These are phyloP conservation scores for Gastrodia elata DNA, from an alignment of 106 monocot species.

Conservation along the genomic window DNA sequence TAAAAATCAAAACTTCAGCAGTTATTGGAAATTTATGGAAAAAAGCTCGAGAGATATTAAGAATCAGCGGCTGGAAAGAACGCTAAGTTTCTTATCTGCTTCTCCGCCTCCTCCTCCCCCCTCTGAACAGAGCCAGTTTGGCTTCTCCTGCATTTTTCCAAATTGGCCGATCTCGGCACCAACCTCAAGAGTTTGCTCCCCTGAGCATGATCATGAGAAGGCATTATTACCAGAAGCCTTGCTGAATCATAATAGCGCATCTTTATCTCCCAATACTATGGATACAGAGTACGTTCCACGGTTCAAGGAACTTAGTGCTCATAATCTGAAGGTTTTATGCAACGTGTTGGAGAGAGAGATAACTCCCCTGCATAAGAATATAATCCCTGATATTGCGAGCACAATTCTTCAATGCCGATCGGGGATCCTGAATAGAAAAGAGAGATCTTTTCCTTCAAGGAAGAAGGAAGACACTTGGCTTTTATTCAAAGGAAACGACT, in stretches of 20 bases:
- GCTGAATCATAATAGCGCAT: slow-evolving; percentile 26
- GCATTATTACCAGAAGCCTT: slow-evolving; percentile 20
- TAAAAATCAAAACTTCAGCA: background rate
- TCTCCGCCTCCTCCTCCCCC: slow-evolving; percentile 20
- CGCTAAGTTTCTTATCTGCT: background rate
- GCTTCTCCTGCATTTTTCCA: slow-evolving; percentile 2
- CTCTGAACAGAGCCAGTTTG: slow-evolving; percentile 18
- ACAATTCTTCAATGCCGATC: slow-evolving; percentile 54
- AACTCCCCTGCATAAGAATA: slow-evolving; percentile 43
- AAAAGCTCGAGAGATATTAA: background rate
- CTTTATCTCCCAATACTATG: slow-evolving; percentile 36
- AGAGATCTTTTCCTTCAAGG: slow-evolving; percentile 8
- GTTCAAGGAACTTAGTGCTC: slow-evolving; percentile 69
- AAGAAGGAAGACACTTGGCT: slow-evolving; percentile 75
- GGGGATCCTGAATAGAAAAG: slow-evolving; percentile 37
- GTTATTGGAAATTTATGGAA: background rate
- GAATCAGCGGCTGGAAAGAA: background rate
- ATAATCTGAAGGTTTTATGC: slow-evolving; percentile 62
- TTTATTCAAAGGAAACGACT: slow-evolving; percentile 62
- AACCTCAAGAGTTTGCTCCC: background rate
- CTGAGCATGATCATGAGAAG: background rate
- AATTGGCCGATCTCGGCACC: slow-evolving; percentile 15
- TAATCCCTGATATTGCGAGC: slow-evolving; percentile 67
- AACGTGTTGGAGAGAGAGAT: slow-evolving; percentile 39
- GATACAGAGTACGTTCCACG: slow-evolving; percentile 23